Base-by-base conservation (phyloP, 345 rosid species). In the Citrus reticulata region DNA sequence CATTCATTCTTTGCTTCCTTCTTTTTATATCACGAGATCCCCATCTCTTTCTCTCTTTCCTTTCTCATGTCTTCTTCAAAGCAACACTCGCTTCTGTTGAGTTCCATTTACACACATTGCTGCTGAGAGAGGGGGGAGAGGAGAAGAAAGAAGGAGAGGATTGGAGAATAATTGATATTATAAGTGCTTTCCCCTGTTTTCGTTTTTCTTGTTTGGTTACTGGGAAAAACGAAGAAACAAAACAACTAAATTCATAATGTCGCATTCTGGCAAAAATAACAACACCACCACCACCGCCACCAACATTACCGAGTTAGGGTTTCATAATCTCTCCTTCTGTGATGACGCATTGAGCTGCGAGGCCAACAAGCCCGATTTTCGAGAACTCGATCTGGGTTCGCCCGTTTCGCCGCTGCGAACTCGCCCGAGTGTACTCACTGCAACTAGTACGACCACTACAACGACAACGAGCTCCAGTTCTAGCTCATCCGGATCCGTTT, bases 361-460 rank as follows among this genome's bases (percentile, higher is more conserved):
- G 63, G 78, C 81, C 60, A 89, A 91, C 83, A 97, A 92, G 86
- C 93, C 93, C 20, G 97, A 93, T 88, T 90, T 77, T 78, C 91
- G 96, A 20, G 89, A 87, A 68, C 89, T 88, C 85, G 91, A 93
- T 91, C 89, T 90, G 73, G 98, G 98, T 62, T 97, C 99, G 11
- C 99, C 99, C 5, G 90, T 91, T 49, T 93, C 98, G 27, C 98
- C 99, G 24, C 91, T 94, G 54, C 88, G 93, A 62, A 82, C 90
- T 25, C 88, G 92, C 0, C 80, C 77, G 30, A 80, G 77, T 77
- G 88, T 84, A 29, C 80, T 82, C 69, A 75, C 81, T 27, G 42
- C 84, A 1, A 10, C 83, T 19, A 64, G 84, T 4, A 62, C 89
- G 16, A 82, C 88, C 1, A 80, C 91, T 0, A 81, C 93, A 10